Percentiles rank a stretch among this genome's conserved stretches.
phyloP scores from a whole-genome alignment of 2,329 filamentous ascomycete species.

The Beauveria varroae region DNA sequence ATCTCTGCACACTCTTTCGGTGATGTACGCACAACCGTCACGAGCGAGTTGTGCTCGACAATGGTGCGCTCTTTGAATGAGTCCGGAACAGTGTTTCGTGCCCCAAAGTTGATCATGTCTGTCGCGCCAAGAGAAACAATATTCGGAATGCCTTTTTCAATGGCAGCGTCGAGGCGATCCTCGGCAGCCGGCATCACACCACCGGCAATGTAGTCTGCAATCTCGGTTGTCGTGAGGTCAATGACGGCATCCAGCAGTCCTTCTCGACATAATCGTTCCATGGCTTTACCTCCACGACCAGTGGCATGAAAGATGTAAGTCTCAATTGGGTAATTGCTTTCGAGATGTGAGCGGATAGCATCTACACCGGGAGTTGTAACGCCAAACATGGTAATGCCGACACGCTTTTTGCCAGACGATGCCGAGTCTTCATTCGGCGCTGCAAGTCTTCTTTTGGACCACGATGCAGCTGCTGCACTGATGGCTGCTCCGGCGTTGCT shows the following conservation, averaged over 20 bases:
- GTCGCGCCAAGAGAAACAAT: conserved; percentile 43
- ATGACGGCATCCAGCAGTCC: conserved; percentile 56
- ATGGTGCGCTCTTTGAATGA: conserved; percentile 43
- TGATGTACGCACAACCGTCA: conserved; percentile 60
- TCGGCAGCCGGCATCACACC: conserved; percentile 55
- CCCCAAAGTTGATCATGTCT: conserved; percentile 60
- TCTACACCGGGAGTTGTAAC: conserved; percentile 63
- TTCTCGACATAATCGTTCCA: conserved; percentile 57
- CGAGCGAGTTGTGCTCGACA: conserved; percentile 57
- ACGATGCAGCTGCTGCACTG: conserved; percentile 46
- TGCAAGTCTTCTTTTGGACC: conserved; percentile 17
- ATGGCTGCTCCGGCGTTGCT: conserved; percentile 57
- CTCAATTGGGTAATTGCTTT: conserved; percentile 40
- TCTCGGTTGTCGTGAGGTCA: conserved; percentile 65
- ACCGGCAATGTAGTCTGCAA: conserved; percentile 55
- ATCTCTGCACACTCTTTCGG: conserved; percentile 47
- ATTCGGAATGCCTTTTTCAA: conserved; percentile 47
- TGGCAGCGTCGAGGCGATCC: conserved; percentile 48
- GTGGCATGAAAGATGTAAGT: conserved; percentile 64
- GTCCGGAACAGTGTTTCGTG: conserved; percentile 45
- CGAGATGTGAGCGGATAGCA: conserved; percentile 42
- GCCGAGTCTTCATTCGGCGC: background rate
- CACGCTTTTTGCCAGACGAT: conserved; percentile 32
- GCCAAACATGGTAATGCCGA: conserved; percentile 68
- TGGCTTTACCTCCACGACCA: conserved; percentile 58